Evolutionary conservation across 78 protist species (phyloP), one percentile per base, ranked within the genome.

Genomic region (Protostelium mycophagum): DNA sequence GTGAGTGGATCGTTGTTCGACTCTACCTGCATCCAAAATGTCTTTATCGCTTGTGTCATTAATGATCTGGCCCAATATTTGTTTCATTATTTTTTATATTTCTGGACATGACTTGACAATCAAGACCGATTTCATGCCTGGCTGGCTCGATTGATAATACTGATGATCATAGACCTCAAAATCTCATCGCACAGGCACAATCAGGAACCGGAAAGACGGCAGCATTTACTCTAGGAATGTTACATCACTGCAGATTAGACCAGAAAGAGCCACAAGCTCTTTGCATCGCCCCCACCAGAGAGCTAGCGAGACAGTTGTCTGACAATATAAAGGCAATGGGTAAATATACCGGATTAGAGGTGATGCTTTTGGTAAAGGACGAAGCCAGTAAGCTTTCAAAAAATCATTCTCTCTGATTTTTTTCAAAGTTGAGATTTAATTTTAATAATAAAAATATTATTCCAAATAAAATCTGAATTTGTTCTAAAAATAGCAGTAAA

Each of bases 161-260:
- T 23, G 10, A 1, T 83, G 85, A 31, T 28, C 85, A 28, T 31
- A 73, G 83, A 83, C 88, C 0, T 25, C 28, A 83, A 29, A 91
- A 97, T 83, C 85, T 96, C 35, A 86, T 97, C 0, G 97, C 96
- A 35, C 99, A 97, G 88, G 95, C 99, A 28, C 99, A 96, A 93
- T 91, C 98, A 0, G 99, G 99, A n/a, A 97, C 99, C 23, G 99
- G 99, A 85, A 97, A 97, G 91, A 97, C 99, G 1, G 99, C 96
- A 0, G 97, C 99, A 37, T 96, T 97, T 51, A 1, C 95, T 31
- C 83, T 96, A 35, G 97, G 95, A 28, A 85, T 96, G 92, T 91
- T 97, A 35, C 87, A 88, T 85, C 63, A 89, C 28, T 87, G 94
- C 1, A 96, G 95, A 38, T 51, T 73, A 28, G 36, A 36, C 31